Evolutionary conservation across 139 green algal species (phyloP), one percentile per base, ranked within the genome.

Genomic region (Chlamydomonas asymmetrica): DNA sequence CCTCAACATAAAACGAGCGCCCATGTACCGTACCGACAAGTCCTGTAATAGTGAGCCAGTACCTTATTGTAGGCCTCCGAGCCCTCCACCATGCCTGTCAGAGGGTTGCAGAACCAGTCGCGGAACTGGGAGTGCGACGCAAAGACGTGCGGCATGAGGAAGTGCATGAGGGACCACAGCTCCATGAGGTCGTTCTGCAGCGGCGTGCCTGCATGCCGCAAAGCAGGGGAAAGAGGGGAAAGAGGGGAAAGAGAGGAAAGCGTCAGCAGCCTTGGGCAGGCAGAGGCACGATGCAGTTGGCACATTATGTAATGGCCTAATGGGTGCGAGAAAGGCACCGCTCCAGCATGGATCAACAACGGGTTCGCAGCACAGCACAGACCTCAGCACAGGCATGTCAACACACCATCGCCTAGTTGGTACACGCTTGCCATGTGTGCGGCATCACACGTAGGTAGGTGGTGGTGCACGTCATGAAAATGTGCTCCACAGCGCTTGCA

Each of bases 131-230:
- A 89, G 81, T 97, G 92, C 39, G 75, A 89, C 71, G 82, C 82
- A 79, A 97, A 97, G 27, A 97, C 88, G 63, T 90, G 81, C 0
- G 95, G 96, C 96, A 99, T 98, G 45, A 99, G 91, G 79, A 99
- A 99, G 84, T 99, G 96, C 95, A 99, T 97, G 29, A 99, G 84
- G 5, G 75, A 89, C 96, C 96, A 99, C 34, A 99, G 88, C 85
- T 99, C 95, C 96, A 99, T 99, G 20, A 99, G 82, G 83, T 99
- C 92, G 84, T 99, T 98, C 87, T 99, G 95, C 49, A 98, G 86
- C 6, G 80, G 80, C 9, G 80, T 85, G 64, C 80, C 80, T 85
- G 64, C 3, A 50, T 39, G 72, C 7, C 34, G 20, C 13, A 18
- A 70, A 18, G 63, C 20, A 23, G 20, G 20, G 5, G 6, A 56